These are phyloP conservation scores for Pseudotulostoma volvatum DNA, from an alignment of 495 filamentous ascomycete species.

Conservation along the genomic window DNA sequence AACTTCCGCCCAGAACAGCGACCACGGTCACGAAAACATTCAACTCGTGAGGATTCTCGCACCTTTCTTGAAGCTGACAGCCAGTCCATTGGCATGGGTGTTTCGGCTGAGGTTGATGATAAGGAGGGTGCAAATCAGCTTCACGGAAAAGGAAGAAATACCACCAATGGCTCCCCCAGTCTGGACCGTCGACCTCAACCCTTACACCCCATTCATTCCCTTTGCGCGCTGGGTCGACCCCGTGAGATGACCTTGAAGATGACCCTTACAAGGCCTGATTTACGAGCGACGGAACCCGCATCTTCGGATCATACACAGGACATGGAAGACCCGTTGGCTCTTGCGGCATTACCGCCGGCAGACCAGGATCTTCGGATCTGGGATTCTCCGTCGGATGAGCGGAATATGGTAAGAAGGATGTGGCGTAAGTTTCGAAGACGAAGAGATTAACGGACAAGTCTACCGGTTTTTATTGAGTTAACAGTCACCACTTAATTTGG, in stretches of 20 bases:
- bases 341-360: constrained; percentile 33
- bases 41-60: constrained; percentile 7
- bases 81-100: constrained; percentile 11
- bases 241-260: constrained; percentile 91
- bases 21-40: not conserved
- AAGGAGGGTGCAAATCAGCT: constrained; percentile 18
- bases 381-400: constrained; percentile 26
- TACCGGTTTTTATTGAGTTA: no score
- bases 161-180: constrained; percentile 1
- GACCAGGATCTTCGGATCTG: constrained; percentile 30
- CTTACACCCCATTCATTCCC: constrained; percentile 3
- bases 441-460: constrained; percentile 9
- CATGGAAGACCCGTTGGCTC: constrained; percentile 34
- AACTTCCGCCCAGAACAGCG: constrained; percentile 2
- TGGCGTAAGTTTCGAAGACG: constrained; percentile 32
- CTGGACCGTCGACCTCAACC: not conserved
- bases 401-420: constrained; percentile 35
- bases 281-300: constrained; percentile 48
- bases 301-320: constrained; percentile 41
- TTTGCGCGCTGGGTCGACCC: constrained; percentile 38
- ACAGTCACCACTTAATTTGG: no score
- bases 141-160: no score
- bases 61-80: constrained; percentile 34
- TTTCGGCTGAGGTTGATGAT: constrained; percentile 9
- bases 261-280: constrained; percentile 81